Conservation (phyloP, 768 basidiomycete species). For the Galerina sulciceps region DNA sequence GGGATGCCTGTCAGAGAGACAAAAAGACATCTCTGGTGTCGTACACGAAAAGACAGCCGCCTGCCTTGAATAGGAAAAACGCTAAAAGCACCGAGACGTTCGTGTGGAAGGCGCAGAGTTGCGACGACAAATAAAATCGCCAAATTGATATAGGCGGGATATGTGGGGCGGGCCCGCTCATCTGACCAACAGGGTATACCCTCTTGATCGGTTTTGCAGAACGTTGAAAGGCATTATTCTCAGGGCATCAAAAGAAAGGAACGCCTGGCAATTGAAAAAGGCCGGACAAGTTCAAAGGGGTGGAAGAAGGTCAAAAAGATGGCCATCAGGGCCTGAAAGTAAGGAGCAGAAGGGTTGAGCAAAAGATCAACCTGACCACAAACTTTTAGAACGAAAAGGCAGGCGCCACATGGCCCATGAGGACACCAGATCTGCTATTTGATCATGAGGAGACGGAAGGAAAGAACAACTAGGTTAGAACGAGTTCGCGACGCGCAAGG, state of each 20-base stretch:
- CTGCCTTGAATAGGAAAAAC: conserved; percentile 1
- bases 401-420: not conserved
- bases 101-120: conserved; percentile 1
- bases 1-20: conserved; percentile 3
- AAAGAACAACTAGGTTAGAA: not conserved
- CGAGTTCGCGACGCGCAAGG: not conserved
- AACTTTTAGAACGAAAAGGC: not conserved
- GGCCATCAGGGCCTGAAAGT: no score
- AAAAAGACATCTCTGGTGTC: not conserved
- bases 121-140: not conserved
- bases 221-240: not conserved
- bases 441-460: not conserved
- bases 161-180: not conserved
- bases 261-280: no score
- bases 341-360: not conserved
- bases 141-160: not conserved
- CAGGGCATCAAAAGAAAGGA: not conserved
- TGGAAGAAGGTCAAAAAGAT: no score
- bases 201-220: not conserved
- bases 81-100: not conserved
- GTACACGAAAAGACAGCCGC: conserved; percentile 1
- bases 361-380: not conserved
- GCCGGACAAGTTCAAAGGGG: no score
- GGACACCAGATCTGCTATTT: not conserved
- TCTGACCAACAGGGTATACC: not conserved